Evolutionary conservation across 108 stramenopile genomes (phyloP).

Genomic region (Discostella pseudostelligera): DNA sequence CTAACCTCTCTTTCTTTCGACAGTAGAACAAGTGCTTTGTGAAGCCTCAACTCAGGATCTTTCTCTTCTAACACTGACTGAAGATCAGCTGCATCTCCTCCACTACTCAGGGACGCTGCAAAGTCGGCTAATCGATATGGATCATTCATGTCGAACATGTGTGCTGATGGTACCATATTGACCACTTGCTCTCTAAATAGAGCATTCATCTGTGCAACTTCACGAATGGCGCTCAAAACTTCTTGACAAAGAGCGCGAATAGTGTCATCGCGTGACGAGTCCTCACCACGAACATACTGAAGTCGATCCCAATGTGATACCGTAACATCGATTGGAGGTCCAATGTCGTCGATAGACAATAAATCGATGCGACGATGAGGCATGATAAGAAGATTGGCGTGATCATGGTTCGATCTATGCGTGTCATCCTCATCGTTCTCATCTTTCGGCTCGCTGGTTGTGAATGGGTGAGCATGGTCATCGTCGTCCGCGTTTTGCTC

Average conservation of each 20-base stretch:
- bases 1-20: slow-evolving; percentile 88
- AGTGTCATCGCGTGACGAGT: slow-evolving; percentile 61
- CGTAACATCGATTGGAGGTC: slow-evolving; percentile 89
- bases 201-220: slow-evolving; percentile 91
- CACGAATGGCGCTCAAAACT: slow-evolving; percentile 90
- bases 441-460: slow-evolving; percentile 10
- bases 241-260: slow-evolving; percentile 95
- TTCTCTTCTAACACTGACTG: slow-evolving; percentile 92
- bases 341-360: slow-evolving; percentile 69
- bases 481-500: slow-evolving; percentile 17
- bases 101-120: slow-evolving; percentile 86
- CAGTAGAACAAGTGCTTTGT: slow-evolving; percentile 87
- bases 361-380: slow-evolving; percentile 90
- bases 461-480: neutral
- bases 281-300: slow-evolving; percentile 51
- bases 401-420: slow-evolving; percentile 3
- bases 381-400: slow-evolving; percentile 57
- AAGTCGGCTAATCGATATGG: slow-evolving; percentile 95
- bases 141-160: slow-evolving; percentile 88
- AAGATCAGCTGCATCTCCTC: slow-evolving; percentile 82
- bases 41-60: slow-evolving; percentile 86
- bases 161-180: slow-evolving; percentile 46
- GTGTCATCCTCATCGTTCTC: slow-evolving; percentile 13
- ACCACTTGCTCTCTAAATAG: slow-evolving; percentile 92
- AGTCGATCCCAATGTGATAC: slow-evolving; percentile 89